These are phyloP conservation scores for Fraxinus latifolia DNA, from an alignment of 305 asterid genomes.

Conservation along the genomic window DNA sequence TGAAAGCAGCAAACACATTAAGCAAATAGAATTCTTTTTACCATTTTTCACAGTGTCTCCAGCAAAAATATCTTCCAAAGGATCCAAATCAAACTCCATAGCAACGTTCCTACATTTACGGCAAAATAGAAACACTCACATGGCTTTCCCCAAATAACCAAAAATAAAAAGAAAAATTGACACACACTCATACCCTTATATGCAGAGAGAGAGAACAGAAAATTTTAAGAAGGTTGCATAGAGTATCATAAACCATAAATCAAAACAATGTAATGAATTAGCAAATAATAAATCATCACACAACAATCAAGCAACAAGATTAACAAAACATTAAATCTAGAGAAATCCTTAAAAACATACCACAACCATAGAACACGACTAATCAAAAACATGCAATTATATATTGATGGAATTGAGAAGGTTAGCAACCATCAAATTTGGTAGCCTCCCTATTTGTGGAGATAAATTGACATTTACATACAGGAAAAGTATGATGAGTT, in stretches of 20 bases:
- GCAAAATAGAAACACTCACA: not conserved
- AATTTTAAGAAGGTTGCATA: not conserved
- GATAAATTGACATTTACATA: too few relatives aligned
- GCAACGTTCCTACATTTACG: conserved; percentile 13
- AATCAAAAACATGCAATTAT: too few relatives aligned
- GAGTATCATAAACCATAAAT: not conserved
- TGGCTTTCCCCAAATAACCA: not conserved
- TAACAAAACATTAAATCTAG: too few relatives aligned
- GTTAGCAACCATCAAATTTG: not conserved
- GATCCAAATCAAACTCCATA: conserved; percentile 34
- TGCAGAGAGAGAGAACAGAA: not conserved
- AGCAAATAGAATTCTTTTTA: conserved; percentile 17
- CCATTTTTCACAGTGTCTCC: conserved; percentile 30
- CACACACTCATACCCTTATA: not conserved
- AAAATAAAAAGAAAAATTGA: not conserved
- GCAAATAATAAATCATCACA: too few relatives aligned
- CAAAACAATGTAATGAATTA: not conserved
- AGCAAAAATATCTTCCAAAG: conserved; percentile 35
- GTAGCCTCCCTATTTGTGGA: not conserved
- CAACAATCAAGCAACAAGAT: too few relatives aligned
- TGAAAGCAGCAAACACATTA: not conserved
- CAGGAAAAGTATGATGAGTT: not conserved
- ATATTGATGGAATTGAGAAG: not conserved
- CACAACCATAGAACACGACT: too few relatives aligned
- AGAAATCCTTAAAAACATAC: too few relatives aligned